A percentile compares a stretch with the other conserved stretches of the same genome.
phyloP scores from a whole-genome alignment of 2,329 filamentous ascomycete genomes.

The Calonectria pseudoreteaudii region DNA sequence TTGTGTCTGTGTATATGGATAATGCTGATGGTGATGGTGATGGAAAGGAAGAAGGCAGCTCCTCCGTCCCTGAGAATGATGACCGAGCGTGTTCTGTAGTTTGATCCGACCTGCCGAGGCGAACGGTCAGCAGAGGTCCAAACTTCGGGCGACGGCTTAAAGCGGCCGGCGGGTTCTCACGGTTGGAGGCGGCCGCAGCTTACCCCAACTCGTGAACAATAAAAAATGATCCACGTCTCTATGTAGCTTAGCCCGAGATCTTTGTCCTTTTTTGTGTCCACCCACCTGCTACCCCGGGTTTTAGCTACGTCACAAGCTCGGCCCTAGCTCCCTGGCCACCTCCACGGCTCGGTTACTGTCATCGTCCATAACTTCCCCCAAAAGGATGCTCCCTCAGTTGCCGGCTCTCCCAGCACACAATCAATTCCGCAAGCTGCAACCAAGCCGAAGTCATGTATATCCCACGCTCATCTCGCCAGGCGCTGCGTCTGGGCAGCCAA shows the following conservation, averaged over 20 bases:
- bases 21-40: not conserved
- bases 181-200: not conserved
- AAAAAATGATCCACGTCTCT: not conserved
- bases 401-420: conserved; percentile 14
- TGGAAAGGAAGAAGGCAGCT: not conserved
- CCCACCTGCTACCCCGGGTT: conserved; percentile 41
- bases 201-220: not conserved
- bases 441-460: conserved; percentile 56
- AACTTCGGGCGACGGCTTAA: conserved; percentile 35
- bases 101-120: conserved; percentile 31
- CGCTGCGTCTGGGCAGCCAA: conserved; percentile 53
- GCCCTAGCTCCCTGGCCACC: conserved; percentile 28
- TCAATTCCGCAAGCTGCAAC: conserved; percentile 12
- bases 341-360: conserved; percentile 26
- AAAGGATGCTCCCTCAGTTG: conserved; percentile 22
- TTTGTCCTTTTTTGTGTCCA: not conserved
- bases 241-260: not conserved
- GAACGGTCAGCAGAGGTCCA: conserved; percentile 2
- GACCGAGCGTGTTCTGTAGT: conserved; percentile 13
- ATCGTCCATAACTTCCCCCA: conserved; percentile 21
- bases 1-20: conserved; percentile 36
- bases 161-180: conserved; percentile 28
- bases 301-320: conserved; percentile 34
- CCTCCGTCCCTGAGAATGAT: not conserved
- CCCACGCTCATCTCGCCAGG: conserved; percentile 59